A percentile compares a stretch with the other conserved stretches of the same genome.
These are phyloP conservation scores for Sporothrix brunneoviolacea DNA, from an alignment of 2,329 filamentous ascomycete species.

Conservation along the genomic window DNA sequence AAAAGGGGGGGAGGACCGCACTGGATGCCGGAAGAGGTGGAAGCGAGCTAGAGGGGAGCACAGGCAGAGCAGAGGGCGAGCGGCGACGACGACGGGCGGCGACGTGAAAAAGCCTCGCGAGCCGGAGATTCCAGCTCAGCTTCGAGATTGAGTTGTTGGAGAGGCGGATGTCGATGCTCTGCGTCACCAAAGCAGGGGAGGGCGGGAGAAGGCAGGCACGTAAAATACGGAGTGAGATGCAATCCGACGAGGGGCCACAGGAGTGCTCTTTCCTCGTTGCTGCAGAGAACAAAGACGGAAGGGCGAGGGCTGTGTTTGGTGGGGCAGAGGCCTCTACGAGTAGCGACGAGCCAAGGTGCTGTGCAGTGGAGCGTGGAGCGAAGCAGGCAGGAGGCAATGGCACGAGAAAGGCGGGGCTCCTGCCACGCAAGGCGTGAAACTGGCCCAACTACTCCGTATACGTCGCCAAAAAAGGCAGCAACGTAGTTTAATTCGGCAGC, in stretches of 20 bases:
- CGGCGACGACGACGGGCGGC: not conserved
- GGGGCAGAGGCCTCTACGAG: too few relatives aligned
- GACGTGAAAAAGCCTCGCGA: not conserved
- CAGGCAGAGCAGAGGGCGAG: not conserved
- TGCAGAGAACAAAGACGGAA: not conserved
- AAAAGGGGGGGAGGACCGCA: slow-evolving; percentile 2
- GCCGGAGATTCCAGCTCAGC: not conserved
- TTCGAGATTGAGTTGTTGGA: too few relatives aligned
- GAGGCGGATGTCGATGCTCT: too few relatives aligned
- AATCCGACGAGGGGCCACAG: too few relatives aligned
- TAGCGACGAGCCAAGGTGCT: not conserved
- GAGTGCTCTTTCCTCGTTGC: too few relatives aligned
- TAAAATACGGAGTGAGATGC: not conserved
- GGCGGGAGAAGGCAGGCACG: not conserved
- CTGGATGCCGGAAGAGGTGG: slow-evolving; percentile 12
- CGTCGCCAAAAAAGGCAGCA: not conserved
- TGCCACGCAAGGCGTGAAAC: slow-evolving; percentile 3
- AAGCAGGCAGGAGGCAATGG: not conserved
- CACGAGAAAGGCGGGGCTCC: slow-evolving; percentile 7
- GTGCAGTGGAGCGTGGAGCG: not conserved
- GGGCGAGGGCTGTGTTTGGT: slow-evolving; percentile 1
- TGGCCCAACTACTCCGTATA: not conserved
- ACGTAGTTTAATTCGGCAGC: not conserved
- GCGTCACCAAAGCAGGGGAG: too few relatives aligned
- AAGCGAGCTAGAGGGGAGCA: not conserved